Evolutionary conservation across 805 yeast species (phyloP), one percentile per base, ranked within the genome.

Genomic region (Ogataea populi-albae): DNA sequence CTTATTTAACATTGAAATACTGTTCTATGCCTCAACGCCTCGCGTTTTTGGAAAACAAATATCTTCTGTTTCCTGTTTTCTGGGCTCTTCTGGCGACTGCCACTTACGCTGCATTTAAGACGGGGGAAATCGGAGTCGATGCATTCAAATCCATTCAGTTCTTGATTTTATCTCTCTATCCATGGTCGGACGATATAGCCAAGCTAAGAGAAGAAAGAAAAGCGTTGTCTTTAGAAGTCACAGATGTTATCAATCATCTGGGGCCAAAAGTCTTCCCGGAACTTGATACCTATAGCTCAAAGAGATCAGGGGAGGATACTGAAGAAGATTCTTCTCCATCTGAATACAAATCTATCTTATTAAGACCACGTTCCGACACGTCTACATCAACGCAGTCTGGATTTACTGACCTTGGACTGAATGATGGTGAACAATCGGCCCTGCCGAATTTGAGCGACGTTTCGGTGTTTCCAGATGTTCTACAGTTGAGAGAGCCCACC

Each of bases 61-160:
- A 40, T 6, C 40, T 64, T 35, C 56, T 80, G 15, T 65, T 74
- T 40, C 54, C 74, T 29, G 61, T 73, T 49, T 60, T 79, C 11
- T 85, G 86, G 66, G 53, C 77, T 16, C 56, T 78, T 11, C 77
- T 93, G 40, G 86, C 79, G 1, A 57, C 73, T 27, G 80, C 93
- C 1, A 85, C 97, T 0, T 91, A 84, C 53, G 80, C 95, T 17
- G 95, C 98, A 0, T 72, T 93, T 50, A 70, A 82, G 25, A 78
- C 86, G 34, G 98, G 98, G 24, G 98, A 91, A 57, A 85, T 82
- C 37, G 98, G 98, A 19, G 70, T 87, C 77, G 98, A 93, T 57
- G 75, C 85, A 31, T 75, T 85, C 59, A 87, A 88, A 55, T 84
- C 95, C 2, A 62, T 93, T 36, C 71, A 83, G 40, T 97, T 98